Base-by-base conservation (phyloP, 495 filamentous ascomycete species). In the Podospora anserina region DNA sequence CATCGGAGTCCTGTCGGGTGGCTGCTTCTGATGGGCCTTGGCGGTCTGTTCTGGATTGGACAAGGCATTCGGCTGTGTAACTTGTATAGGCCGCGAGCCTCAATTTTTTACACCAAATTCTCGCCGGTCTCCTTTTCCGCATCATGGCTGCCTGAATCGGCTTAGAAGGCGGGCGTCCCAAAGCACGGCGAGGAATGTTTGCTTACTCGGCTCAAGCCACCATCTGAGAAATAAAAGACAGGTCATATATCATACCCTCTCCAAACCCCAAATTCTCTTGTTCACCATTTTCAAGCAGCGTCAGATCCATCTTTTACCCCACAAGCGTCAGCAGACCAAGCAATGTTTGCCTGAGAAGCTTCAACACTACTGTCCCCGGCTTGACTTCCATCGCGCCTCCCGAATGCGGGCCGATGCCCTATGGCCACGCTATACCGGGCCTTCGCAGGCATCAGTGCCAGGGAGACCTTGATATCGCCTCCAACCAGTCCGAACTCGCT, bases 141-240 rank as follows among this genome's bases (percentile, higher is more conserved):
- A 39, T 32, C 32, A 18, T 32, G 61, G 32, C 30, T 63, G 16
- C 15, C 27, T 13, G 32, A 44, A 7, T 32, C 13, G 15, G 30
- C 18, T 20, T 63, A 11, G 26, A 1, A 20, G 23, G 5, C 55
- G 13, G 7, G 18, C 54, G 5, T 32, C 34, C 34, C 39, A 61
- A 11, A 16, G 19, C 62, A 44, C 69, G 32, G 34, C 15, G 60
- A 55, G 20, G 39, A 66, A 62, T 66, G 66, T 71, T 71, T 71
- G 69, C 66, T 7, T 6, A 13, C 61, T 63, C 20, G 32, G 61
- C 16, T 66, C 58, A 28, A 66, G 66, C 53, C 63, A 44, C 61
- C 30, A 6, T 7, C 32, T 30, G 54, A 60, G 26, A 32, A 27
- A 27, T 34, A 65, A 27, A 13, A 55, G 32, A 58, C 63, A 58